phyloP scores from a whole-genome alignment of 148 eudicot species.

The Rhododendron mucronatum region DNA sequence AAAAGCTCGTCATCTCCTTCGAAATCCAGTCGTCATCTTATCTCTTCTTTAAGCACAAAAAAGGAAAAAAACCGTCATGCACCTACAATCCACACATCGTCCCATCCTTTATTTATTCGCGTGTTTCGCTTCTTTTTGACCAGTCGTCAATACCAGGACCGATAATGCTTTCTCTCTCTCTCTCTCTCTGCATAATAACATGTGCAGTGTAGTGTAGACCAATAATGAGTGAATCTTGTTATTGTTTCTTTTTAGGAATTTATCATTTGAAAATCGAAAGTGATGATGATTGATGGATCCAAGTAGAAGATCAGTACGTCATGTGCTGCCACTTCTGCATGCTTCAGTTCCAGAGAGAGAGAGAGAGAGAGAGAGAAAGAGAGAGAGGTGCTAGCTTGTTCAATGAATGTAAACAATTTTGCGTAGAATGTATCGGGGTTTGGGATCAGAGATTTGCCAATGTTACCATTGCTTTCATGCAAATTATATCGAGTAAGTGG shows the following conservation, averaged over 20 bases:
- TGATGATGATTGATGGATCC: slow-evolving; percentile 6
- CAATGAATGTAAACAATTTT: neutral
- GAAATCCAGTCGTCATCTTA: slow-evolving; percentile 4
- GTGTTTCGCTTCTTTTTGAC: slow-evolving; percentile 9
- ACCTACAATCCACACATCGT: neutral
- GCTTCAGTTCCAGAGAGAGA: neutral
- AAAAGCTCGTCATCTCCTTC: slow-evolving; percentile 2
- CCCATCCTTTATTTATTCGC: slow-evolving; percentile 2
- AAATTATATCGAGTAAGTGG: neutral
- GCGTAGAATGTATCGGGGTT: neutral
- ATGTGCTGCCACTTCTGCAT: slow-evolving; percentile 2
- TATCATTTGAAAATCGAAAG: neutral
- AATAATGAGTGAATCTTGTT: slow-evolving; percentile 4
- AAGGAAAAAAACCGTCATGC: neutral
- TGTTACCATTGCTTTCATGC: neutral
- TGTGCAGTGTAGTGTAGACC: neutral
- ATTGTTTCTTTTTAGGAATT: neutral
- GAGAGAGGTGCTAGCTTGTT: neutral
- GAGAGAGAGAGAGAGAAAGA: neutral
- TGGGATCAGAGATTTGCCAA: neutral
- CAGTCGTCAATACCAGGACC: neutral
- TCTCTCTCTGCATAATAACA: neutral
- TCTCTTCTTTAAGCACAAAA: neutral
- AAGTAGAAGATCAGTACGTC: slow-evolving; percentile 10
- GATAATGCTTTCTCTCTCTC: neutral